Evolutionary conservation across 2,329 filamentous ascomycete genomes (phyloP).

Genomic region (Endothia cerciana): DNA sequence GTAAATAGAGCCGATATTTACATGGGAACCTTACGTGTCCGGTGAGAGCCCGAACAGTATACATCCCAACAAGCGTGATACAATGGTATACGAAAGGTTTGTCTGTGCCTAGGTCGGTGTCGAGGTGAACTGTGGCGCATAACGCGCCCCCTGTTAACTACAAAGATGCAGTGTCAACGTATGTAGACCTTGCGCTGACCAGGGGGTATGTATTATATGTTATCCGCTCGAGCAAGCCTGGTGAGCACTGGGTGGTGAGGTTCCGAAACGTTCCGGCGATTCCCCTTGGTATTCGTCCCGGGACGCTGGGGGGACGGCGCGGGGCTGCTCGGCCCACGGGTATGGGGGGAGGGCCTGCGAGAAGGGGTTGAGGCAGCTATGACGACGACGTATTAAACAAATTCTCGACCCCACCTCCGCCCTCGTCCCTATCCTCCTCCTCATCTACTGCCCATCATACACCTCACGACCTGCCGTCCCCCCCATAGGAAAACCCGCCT

Average conservation of each 20-base stretch:
- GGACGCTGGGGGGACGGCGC: neutral
- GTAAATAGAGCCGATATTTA: neutral
- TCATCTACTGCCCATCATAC: neutral
- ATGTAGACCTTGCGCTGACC: neutral
- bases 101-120: no score
- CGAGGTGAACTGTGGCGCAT: no score
- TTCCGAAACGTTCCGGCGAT: conserved; percentile 14
- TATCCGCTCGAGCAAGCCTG: neutral
- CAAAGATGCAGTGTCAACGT: neutral
- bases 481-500: neutral
- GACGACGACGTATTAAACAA: conserved; percentile 27
- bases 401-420: conserved; percentile 20
- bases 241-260: neutral
- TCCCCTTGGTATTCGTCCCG: neutral
- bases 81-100: no score
- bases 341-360: neutral
- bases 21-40: neutral
- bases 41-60: neutral
- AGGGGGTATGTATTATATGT: neutral
- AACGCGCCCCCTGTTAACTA: no score
- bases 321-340: conserved; percentile 15
- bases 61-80: no score
- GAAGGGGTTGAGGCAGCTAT: conserved; percentile 17
- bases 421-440: neutral
- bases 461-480: neutral